Conservation (phyloP, 768 basidiomycete species). For the Naganishia vishniacii region DNA sequence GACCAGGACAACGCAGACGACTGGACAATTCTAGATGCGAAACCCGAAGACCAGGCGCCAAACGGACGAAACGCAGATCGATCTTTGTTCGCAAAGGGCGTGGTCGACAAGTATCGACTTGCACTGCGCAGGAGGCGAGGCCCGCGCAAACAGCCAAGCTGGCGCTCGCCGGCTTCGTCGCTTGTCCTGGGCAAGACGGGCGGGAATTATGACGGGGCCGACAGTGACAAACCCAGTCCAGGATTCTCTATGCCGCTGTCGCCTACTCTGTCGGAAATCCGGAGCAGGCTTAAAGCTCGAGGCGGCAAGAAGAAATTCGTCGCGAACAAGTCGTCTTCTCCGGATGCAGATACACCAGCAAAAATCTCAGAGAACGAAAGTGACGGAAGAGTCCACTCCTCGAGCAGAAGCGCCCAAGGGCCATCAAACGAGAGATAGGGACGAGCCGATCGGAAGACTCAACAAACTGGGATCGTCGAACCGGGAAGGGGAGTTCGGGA, state of each 20-base stretch:
- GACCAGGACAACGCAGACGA: conserved; percentile 14
- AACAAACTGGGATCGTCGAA: no score
- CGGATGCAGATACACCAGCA: background rate
- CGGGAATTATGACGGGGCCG: background rate
- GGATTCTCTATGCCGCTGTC: conserved; percentile 8
- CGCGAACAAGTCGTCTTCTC: background rate
- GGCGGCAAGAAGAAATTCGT: background rate
- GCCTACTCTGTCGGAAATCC: conserved; percentile 10
- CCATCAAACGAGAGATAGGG: no score
- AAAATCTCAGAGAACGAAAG: background rate
- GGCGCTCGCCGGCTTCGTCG: conserved; percentile 6
- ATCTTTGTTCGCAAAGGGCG: conserved; percentile 26
- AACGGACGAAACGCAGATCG: conserved; percentile 21
- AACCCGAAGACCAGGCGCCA: conserved; percentile 9
- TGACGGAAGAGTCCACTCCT: no score
- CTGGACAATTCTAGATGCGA: conserved; percentile 27
- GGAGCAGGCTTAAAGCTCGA: conserved; percentile 6
- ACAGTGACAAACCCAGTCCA: background rate
- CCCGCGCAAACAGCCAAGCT: conserved; percentile 1
- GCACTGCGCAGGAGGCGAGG: conserved; percentile 25
- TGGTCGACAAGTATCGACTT: conserved; percentile 28
- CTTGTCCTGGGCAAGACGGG: background rate
- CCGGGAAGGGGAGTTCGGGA: no score
- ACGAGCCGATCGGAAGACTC: no score
- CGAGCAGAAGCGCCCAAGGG: no score